Percentiles rank a stretch among this genome's conserved stretches.
phyloP scores from a whole-genome alignment of 805 yeast genomes.

The Cyberlindnera suaveolens region DNA sequence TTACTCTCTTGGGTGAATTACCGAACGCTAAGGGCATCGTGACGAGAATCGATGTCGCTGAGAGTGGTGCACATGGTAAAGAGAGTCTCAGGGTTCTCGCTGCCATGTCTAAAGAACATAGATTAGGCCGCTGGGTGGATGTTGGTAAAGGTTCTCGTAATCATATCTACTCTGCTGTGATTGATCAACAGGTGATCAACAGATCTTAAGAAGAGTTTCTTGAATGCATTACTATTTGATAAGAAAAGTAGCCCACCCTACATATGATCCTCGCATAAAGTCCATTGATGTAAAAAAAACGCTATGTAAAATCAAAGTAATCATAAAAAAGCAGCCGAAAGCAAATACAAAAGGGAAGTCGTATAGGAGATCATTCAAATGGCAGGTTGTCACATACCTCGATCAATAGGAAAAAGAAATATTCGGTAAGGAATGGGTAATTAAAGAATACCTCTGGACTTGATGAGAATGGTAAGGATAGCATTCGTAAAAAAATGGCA shows the following conservation, averaged over 20 bases:
- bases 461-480: neutral
- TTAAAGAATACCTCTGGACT: slow-evolving; percentile 1
- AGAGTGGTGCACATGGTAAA: slow-evolving; percentile 45
- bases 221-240: neutral
- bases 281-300: neutral
- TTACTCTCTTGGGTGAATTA: slow-evolving; percentile 51
- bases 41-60: slow-evolving; percentile 52
- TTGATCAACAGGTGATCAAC: slow-evolving; percentile 32
- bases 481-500: neutral
- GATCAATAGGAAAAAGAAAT: neutral
- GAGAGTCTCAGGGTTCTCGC: slow-evolving; percentile 54
- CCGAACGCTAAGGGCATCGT: slow-evolving; percentile 63
- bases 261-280: neutral
- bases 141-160: slow-evolving; percentile 63
- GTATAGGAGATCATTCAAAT: neutral
- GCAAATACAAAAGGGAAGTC: neutral
- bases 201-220: slow-evolving; percentile 1
- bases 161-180: slow-evolving; percentile 54
- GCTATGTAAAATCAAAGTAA: neutral
- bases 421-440: slow-evolving; percentile 1
- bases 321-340: neutral
- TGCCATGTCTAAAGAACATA: slow-evolving; percentile 76
- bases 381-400: neutral
- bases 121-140: slow-evolving; percentile 80
- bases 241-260: neutral